Percentiles rank a stretch among this genome's conserved stretches.
These are phyloP conservation scores for Thraustotheca clavata DNA, from an alignment of 352 stramenopile genomes.

Conservation along the genomic window DNA sequence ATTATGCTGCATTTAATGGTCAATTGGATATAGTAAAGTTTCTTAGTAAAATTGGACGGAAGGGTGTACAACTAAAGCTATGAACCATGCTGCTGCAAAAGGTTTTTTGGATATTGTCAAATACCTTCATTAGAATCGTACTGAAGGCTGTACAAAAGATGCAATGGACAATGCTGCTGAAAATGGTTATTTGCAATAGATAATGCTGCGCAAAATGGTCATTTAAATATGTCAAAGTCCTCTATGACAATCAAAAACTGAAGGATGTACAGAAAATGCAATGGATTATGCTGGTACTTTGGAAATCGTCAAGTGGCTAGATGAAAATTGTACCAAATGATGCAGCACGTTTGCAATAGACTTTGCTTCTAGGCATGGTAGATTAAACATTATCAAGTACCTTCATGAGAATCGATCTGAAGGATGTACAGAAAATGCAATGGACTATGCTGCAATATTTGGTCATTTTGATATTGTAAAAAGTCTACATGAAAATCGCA, in stretches of 20 bases:
- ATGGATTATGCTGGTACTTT: constrained; percentile 14
- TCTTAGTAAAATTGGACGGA: not conserved
- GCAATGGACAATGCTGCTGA: constrained; percentile 9
- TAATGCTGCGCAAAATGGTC: not conserved
- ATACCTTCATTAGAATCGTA: not conserved
- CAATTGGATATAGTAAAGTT: not conserved
- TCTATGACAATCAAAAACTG: not conserved
- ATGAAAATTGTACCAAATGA: not conserved
- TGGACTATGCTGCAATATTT: not conserved
- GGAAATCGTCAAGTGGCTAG: constrained; percentile 4
- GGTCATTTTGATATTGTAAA: constrained; percentile 8
- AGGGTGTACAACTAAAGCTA: not conserved
- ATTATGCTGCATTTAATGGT: not conserved
- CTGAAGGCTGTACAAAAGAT: not conserved
- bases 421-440: not conserved
- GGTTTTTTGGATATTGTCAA: not conserved
- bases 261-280: constrained; percentile 5
- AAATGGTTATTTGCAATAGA: constrained; percentile 4
- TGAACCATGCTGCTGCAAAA: not conserved
- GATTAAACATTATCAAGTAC: constrained; percentile 3
- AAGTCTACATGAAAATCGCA: not conserved
- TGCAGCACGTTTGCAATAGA: not conserved
- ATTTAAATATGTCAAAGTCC: not conserved
- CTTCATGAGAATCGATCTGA: constrained; percentile 4
- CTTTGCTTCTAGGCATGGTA: not conserved